A percentile compares a stretch with the other conserved stretches of the same genome.
Conservation (phyloP, 2,329 filamentous ascomycete species). For the Phyllosticta paracitricarpa region DNA sequence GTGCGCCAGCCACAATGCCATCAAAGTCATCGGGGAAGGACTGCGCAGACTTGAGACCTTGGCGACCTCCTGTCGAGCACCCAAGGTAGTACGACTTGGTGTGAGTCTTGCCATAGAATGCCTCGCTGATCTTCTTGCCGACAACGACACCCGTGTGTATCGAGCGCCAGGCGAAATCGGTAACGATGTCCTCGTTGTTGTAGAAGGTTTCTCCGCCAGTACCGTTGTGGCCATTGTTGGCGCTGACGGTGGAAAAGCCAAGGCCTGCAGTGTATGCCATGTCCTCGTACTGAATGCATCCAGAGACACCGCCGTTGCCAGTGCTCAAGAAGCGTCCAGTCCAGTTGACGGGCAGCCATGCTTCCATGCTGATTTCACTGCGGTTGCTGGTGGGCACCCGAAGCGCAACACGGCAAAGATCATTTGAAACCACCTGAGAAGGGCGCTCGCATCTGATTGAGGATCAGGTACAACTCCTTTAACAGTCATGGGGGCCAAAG, state of each 20-base stretch:
- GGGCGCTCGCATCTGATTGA: conserved; percentile 19
- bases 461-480: no score
- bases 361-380: conserved; percentile 34
- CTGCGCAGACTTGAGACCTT: conserved; percentile 21
- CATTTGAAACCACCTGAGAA: conserved; percentile 26
- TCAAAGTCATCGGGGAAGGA: conserved; percentile 28
- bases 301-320: conserved; percentile 33
- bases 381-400: conserved; percentile 31
- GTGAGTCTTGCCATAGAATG: conserved; percentile 31
- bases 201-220: conserved; percentile 38
- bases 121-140: conserved; percentile 31
- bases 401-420: conserved; percentile 35
- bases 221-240: conserved; percentile 36
- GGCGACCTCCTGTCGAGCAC: conserved; percentile 29
- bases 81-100: conserved; percentile 32
- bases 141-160: conserved; percentile 31
- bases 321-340: conserved; percentile 30
- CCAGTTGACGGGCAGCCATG: conserved; percentile 35
- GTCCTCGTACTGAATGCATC: conserved; percentile 30
- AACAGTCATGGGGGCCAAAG: background rate
- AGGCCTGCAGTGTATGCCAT: conserved; percentile 28
- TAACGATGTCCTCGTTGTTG: conserved; percentile 30
- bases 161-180: conserved; percentile 40
- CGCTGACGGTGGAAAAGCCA: conserved; percentile 32
- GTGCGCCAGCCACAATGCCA: conserved; percentile 27